Percentiles rank a stretch among this genome's conserved stretches.
Conservation (phyloP, 2,329 filamentous ascomycete species). For the Fusarium sp. region DNA sequence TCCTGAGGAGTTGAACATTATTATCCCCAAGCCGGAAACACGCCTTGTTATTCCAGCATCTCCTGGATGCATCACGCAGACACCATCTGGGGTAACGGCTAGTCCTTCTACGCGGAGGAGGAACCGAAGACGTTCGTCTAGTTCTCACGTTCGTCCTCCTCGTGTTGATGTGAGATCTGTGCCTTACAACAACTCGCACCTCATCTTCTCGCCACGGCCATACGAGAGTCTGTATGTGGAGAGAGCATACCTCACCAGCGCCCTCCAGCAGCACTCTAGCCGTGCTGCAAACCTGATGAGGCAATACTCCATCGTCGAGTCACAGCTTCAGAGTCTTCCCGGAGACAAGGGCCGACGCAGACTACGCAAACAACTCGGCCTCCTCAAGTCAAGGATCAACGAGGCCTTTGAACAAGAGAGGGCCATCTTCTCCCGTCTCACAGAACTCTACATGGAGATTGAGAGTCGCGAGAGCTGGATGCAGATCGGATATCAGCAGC, state of each 20-base stretch:
- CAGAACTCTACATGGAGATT: constrained; percentile 63
- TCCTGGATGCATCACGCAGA: constrained; percentile 15
- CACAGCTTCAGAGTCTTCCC: constrained; percentile 42
- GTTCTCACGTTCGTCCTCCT: constrained; percentile 8
- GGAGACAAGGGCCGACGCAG: constrained; percentile 46
- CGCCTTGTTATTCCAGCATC: constrained; percentile 20
- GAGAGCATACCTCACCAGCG: constrained; percentile 58
- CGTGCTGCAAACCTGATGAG: constrained; percentile 54
- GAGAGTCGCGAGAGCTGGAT: constrained; percentile 57
- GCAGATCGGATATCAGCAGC: constrained; percentile 44
- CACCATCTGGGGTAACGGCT: not conserved
- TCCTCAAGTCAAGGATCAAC: constrained; percentile 58
- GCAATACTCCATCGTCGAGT: constrained; percentile 54
- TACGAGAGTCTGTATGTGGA: constrained; percentile 60
- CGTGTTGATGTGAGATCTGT: constrained; percentile 10
- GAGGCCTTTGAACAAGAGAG: constrained; percentile 61
- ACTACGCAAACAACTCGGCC: constrained; percentile 56
- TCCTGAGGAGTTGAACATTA: constrained; percentile 27
- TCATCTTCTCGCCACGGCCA: constrained; percentile 53
- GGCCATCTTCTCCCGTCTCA: constrained; percentile 58
- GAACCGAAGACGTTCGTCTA: constrained; percentile 29
- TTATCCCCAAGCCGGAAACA: constrained; percentile 15
- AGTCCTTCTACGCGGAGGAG: constrained; percentile 4
- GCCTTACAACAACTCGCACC: constrained; percentile 16
- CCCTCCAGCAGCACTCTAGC: constrained; percentile 56